These are phyloP conservation scores for Maudiozyma humilis DNA, from an alignment of 1,139 yeast genomes.

Conservation along the genomic window DNA sequence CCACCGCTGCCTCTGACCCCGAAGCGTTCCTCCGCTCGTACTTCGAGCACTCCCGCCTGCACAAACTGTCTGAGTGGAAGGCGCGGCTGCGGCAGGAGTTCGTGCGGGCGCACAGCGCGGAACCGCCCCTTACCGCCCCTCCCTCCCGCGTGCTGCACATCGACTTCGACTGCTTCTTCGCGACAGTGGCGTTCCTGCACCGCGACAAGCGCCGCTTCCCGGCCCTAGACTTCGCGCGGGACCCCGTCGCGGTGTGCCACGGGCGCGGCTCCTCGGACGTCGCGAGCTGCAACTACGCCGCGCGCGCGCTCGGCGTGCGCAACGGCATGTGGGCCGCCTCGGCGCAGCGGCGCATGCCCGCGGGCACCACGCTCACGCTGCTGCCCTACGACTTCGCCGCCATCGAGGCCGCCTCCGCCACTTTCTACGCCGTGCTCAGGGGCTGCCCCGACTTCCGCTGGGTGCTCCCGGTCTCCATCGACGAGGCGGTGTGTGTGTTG, in stretches of 20 bases:
- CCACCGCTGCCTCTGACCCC: neutral
- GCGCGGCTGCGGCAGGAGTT: constrained; percentile 61
- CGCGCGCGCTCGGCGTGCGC: constrained; percentile 60
- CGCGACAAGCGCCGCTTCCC: constrained; percentile 22
- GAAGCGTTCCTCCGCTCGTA: constrained; percentile 49
- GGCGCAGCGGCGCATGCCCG: constrained; percentile 60
- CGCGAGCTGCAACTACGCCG: constrained; percentile 89
- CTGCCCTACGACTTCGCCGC: constrained; percentile 68
- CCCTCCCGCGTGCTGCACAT: too few species aligned
- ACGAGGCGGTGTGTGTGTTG: constrained; percentile 73
- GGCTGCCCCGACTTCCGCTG: constrained; percentile 34
- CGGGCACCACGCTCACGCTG: constrained; percentile 36
- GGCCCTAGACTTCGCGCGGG: constrained; percentile 41
- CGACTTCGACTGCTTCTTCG: constrained; percentile 93
- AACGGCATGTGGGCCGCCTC: constrained; percentile 85
- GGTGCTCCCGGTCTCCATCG: constrained; percentile 80
- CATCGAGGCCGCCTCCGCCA: constrained; percentile 55
- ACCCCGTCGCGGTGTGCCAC: constrained; percentile 80
- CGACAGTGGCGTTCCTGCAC: constrained; percentile 69
- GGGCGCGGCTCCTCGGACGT: constrained; percentile 60
- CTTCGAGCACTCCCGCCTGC: constrained; percentile 75
- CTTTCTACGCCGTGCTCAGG: constrained; percentile 42
- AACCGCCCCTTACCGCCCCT: constrained; percentile 31
- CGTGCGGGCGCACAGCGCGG: constrained; percentile 10
- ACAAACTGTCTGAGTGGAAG: constrained; percentile 84